Evolutionary conservation across 441 rosid genomes (phyloP).

Genomic region (Brassica hybrid): DNA sequence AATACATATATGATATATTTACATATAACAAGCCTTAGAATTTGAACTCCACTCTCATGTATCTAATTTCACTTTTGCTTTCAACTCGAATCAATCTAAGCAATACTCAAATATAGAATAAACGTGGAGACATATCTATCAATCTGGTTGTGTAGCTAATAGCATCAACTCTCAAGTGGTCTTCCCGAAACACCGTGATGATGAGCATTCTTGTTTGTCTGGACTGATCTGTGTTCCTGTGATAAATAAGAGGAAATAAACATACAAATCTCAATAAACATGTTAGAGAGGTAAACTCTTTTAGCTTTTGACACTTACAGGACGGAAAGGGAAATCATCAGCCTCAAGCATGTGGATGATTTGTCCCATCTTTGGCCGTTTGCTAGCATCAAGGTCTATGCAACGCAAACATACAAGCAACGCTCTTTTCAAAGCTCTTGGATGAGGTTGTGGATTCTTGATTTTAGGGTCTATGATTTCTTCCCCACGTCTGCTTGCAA

Average conservation of each 20-base stretch:
- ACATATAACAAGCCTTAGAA: slow-evolving; percentile 21
- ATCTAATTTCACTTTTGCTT: slow-evolving; percentile 19
- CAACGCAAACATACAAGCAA: slow-evolving; percentile 89
- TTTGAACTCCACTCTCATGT: slow-evolving; percentile 11
- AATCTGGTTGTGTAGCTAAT: slow-evolving; percentile 19
- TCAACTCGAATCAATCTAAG: slow-evolving; percentile 19
- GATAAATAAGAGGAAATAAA: background rate
- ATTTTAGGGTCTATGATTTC: slow-evolving; percentile 81
- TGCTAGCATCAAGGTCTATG: slow-evolving; percentile 80
- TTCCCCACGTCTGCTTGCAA: slow-evolving; percentile 86
- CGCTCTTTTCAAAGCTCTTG: slow-evolving; percentile 74
- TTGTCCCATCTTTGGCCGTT: slow-evolving; percentile 98
- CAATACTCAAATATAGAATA: slow-evolving; percentile 23
- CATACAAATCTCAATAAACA: background rate
- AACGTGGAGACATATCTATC: slow-evolving; percentile 29
- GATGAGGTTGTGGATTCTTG: slow-evolving; percentile 55
- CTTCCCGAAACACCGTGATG: no score
- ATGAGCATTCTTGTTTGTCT: slow-evolving; percentile 49
- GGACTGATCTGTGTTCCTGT: slow-evolving; percentile 66
- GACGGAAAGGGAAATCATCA: slow-evolving; percentile 86
- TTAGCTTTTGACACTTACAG: slow-evolving; percentile 20
- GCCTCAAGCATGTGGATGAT: slow-evolving; percentile 95
- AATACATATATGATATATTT: slow-evolving; percentile 26
- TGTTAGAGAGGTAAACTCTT: background rate
- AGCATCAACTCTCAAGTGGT: slow-evolving; percentile 49